These are phyloP conservation scores for Ochetophila trinervis DNA, from an alignment of 306 rosid genomes.

Conservation along the genomic window DNA sequence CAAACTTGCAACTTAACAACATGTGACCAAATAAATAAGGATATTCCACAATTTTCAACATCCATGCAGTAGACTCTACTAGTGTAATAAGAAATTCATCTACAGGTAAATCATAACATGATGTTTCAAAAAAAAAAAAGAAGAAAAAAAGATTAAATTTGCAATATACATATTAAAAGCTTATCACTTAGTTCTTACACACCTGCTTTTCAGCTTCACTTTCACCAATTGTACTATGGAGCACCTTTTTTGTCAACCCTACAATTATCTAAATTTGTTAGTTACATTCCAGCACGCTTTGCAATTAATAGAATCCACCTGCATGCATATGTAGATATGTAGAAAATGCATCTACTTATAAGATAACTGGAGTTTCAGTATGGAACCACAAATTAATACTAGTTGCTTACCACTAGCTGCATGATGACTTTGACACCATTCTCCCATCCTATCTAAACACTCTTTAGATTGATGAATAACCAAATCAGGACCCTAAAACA, in stretches of 20 bases:
- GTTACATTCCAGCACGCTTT: constrained; percentile 16
- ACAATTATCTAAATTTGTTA: constrained; percentile 24
- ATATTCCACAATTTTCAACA: not conserved
- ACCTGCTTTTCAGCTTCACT: constrained; percentile 94
- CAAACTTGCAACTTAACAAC: constrained; percentile 4
- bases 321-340: not conserved
- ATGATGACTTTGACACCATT: constrained; percentile 95
- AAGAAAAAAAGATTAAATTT: not conserved
- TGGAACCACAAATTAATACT: constrained; percentile 17
- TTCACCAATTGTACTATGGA: constrained; percentile 68
- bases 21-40: not conserved
- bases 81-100: not conserved
- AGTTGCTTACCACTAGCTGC: constrained; percentile 78
- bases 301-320: not conserved
- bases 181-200: constrained; percentile 18
- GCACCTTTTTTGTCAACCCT: constrained; percentile 80
- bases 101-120: not conserved
- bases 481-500: constrained; percentile 89
- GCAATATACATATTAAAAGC: not conserved
- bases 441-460: constrained; percentile 88
- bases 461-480: constrained; percentile 84
- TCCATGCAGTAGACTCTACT: not conserved
- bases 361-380: not conserved
- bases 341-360: constrained; percentile 4
- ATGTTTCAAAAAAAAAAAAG: not conserved